phyloP scores from a whole-genome alignment of 768 basidiomycete species.

The Collybia sordida region DNA sequence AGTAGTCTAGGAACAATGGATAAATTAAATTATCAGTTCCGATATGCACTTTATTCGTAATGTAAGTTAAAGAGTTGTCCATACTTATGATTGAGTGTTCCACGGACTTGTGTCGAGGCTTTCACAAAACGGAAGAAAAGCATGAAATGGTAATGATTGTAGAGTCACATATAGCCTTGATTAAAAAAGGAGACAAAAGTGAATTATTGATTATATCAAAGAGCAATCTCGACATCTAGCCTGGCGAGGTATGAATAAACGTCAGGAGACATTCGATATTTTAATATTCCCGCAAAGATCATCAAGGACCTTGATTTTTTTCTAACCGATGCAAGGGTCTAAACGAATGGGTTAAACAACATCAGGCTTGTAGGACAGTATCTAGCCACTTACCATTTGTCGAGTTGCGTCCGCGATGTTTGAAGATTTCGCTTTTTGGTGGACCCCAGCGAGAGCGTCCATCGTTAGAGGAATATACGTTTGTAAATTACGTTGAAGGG shows the following conservation, averaged over 20 bases:
- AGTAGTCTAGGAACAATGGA: too few relatives aligned
- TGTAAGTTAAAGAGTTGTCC: too few relatives aligned
- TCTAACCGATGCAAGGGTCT: slow-evolving; percentile 68
- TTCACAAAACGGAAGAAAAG: too few relatives aligned
- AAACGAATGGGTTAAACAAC: slow-evolving; percentile 10
- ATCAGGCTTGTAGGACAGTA: slow-evolving; percentile 4
- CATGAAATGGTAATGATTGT: too few relatives aligned
- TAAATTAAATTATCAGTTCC: too few relatives aligned
- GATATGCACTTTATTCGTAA: too few relatives aligned
- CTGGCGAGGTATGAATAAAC: slow-evolving; percentile 87
- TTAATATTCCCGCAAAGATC: slow-evolving; percentile 85
- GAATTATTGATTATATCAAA: slow-evolving; percentile 35
- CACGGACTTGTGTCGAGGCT: too few relatives aligned
- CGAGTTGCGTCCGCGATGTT: slow-evolving; percentile 71
- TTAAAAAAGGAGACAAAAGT: neutral
- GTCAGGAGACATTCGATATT: slow-evolving; percentile 88
- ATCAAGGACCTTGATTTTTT: slow-evolving; percentile 85
- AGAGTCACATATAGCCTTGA: neutral
- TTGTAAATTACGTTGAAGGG: slow-evolving; percentile 87
- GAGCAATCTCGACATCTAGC: slow-evolving; percentile 82
- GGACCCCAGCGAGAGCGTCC: slow-evolving; percentile 84
- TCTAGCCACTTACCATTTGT: slow-evolving; percentile 58
- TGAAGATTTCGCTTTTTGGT: slow-evolving; percentile 73
- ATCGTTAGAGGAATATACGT: slow-evolving; percentile 87
- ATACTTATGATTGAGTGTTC: too few relatives aligned